Base-by-base conservation (phyloP, 257 asterid genomes). In the Misopates orontium region DNA sequence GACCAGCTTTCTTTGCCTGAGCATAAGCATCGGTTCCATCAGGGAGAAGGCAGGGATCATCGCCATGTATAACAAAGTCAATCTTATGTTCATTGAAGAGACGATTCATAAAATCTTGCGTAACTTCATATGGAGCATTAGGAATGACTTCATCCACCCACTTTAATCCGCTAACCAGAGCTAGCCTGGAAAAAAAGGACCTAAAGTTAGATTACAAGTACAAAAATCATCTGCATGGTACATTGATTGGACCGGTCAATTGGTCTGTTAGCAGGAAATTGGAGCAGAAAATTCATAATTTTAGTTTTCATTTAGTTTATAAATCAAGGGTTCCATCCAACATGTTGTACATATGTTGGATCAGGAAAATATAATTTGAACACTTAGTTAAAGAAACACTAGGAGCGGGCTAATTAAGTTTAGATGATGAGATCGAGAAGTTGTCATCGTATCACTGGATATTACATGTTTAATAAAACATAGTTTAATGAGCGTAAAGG, bases 81-180 rank as follows among this genome's bases (percentile, higher is more conserved):
- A 89, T 93, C 63, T 79, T 83, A 78, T 93, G 83, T 73, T 87
- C 97, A 60, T 86, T 87, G 77, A 93, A 93, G 60, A 93, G 94
- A 56, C 76, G 80, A 62, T 81, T 78, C 98, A 89, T 93, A 58
- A 89, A 93, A 24, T 87, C 96, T 82, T 87, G 96, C 0, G 96
- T 89, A 67, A 93, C 87, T 76, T 60, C 97, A 68, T 93, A 93
- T 57, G 98, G 98, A 45, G 96, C 96, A 71, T 80, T 78, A 19
- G 95, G 89, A 67, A 93, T 90, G 44, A 93, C 98, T 82, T 90
- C 98, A 77, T 90, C 98, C 75, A 87, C 96, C 98, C 97, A 93
- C 77, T 90, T 89, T 83, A 93, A 78, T 60, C 98, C 97, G 71
- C 93, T 85, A 77, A 93, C 96, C 32, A 93, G 94, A 71, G 94